Conservation (phyloP, 2,329 filamentous ascomycete species). For the Aspergillus piperis region DNA sequence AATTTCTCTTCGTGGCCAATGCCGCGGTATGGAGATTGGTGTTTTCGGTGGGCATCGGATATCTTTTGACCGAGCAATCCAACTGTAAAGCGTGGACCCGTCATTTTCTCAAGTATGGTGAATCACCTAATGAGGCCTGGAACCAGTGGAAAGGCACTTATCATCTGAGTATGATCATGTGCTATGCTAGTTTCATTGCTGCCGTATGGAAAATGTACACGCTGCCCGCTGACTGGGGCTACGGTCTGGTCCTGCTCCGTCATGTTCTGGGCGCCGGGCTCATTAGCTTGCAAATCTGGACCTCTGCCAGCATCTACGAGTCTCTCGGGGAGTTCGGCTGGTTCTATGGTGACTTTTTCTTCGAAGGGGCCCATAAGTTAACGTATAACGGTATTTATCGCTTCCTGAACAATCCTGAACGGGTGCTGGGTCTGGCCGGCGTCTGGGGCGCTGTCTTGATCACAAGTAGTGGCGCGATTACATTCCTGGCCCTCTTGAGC, state of each 20-base stretch:
- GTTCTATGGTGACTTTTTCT: constrained; percentile 99
- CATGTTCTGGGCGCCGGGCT: constrained; percentile 82
- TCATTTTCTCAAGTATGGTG: constrained; percentile 96
- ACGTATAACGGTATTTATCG: constrained; percentile 98
- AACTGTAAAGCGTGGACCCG: constrained; percentile 92
- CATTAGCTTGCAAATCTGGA: constrained; percentile 89
- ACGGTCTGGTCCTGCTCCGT: constrained; percentile 80
- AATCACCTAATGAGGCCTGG: constrained; percentile 89
- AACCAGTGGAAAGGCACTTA: constrained; percentile 97
- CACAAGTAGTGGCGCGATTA: constrained; percentile 83
- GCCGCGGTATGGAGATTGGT: constrained; percentile 83
- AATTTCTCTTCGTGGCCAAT: constrained; percentile 77
- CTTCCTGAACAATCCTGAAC: constrained; percentile 96
- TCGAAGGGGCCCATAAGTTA: constrained; percentile 81
- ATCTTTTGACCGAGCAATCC: constrained; percentile 82
- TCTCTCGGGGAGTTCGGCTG: constrained; percentile 96
- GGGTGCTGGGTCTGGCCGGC: constrained; percentile 89
- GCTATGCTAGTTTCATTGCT: constrained; percentile 83
- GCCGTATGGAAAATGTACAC: constrained; percentile 97
- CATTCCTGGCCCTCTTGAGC: constrained; percentile 80
- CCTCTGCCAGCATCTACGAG: constrained; percentile 87
- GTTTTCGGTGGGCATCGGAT: constrained; percentile 86
- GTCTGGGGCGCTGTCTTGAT: constrained; percentile 94
- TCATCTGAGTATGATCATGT: constrained; percentile 87
- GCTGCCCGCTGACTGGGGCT: constrained; percentile 80